phyloP scores from a whole-genome alignment of 228 moss, liverwort and hornwort species.

The Sphagnum magellanicum region DNA sequence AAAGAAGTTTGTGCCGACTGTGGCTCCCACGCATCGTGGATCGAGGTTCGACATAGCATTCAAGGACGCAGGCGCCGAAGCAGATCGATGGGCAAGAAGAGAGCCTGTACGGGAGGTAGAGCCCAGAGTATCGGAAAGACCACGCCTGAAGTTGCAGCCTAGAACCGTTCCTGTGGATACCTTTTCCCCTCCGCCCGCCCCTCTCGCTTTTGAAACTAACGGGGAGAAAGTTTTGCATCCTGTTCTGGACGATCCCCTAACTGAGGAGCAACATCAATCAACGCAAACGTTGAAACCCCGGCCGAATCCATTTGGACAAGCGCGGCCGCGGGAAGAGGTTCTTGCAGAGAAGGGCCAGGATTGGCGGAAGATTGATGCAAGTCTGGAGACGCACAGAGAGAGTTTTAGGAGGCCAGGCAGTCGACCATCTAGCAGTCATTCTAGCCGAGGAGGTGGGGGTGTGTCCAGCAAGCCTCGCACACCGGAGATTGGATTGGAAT shows the following conservation, averaged over 20 bases:
- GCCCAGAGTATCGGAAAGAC: constrained; percentile 59
- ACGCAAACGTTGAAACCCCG: constrained; percentile 58
- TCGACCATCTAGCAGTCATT: constrained; percentile 89
- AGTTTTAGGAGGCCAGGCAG: constrained; percentile 71
- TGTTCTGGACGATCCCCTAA: constrained; percentile 1
- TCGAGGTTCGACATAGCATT: constrained; percentile 62
- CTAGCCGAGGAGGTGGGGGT: constrained; percentile 45
- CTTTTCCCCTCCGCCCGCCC: constrained; percentile 23
- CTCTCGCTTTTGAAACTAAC: constrained; percentile 16
- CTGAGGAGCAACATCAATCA: constrained; percentile 21
- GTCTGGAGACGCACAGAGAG: constrained; percentile 64
- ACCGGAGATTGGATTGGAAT: constrained; percentile 49
- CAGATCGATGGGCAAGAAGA: constrained; percentile 77
- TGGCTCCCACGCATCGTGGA: constrained; percentile 42
- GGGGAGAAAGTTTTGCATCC: constrained; percentile 30
- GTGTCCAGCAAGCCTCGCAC: constrained; percentile 78
- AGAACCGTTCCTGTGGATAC: constrained; percentile 57
- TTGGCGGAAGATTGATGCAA: constrained; percentile 83
- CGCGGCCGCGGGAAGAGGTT: constrained; percentile 88
- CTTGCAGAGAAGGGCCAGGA: constrained; percentile 95
- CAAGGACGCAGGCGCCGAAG: constrained; percentile 74
- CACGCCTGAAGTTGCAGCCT: constrained; percentile 70
- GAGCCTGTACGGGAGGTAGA: constrained; percentile 54
- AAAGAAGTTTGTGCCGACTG: constrained; percentile 77
- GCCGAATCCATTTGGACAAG: constrained; percentile 75